Conservation (phyloP, 2,329 filamentous ascomycete species). For the Coniosporium uncinatum region DNA sequence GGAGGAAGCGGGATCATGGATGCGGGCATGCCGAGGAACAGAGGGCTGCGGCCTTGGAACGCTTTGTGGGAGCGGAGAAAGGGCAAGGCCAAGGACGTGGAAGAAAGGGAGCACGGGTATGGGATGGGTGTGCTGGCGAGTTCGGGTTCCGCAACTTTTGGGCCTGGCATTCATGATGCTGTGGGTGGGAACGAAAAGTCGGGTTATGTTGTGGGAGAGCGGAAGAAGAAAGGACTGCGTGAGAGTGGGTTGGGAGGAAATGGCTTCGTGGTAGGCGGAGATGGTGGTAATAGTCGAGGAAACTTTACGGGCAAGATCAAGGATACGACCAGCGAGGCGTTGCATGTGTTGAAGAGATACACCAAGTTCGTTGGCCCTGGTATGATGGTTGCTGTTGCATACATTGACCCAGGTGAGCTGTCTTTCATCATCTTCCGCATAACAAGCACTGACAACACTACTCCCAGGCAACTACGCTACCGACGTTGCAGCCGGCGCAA, state of each 20-base stretch:
- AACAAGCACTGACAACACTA: conserved; percentile 41
- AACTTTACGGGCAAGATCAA: not conserved
- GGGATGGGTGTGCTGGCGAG: no score
- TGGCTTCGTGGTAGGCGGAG: not conserved
- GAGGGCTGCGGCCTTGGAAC: no score
- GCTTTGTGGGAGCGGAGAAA: no score
- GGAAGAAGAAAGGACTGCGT: no score
- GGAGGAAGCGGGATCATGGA: not conserved
- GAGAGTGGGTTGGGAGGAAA: not conserved
- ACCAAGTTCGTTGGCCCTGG: conserved; percentile 59
- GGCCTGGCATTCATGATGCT: no score
- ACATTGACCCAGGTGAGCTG: conserved; percentile 40
- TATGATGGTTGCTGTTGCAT: conserved; percentile 51
- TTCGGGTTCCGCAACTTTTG: no score
- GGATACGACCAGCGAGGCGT: not conserved
- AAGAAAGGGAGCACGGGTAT: no score
- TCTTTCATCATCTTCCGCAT: conserved; percentile 1
- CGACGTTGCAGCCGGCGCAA: conserved; percentile 62
- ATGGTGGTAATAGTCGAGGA: not conserved
- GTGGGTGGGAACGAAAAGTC: not conserved
- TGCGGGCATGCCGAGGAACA: no score
- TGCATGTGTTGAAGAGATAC: conserved; percentile 36
- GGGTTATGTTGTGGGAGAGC: no score
- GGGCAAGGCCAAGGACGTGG: not conserved
- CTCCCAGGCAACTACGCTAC: conserved; percentile 61